Base-by-base conservation (phyloP, 1,284 basidiomycete genomes). In the Marasmius oreades region DNA sequence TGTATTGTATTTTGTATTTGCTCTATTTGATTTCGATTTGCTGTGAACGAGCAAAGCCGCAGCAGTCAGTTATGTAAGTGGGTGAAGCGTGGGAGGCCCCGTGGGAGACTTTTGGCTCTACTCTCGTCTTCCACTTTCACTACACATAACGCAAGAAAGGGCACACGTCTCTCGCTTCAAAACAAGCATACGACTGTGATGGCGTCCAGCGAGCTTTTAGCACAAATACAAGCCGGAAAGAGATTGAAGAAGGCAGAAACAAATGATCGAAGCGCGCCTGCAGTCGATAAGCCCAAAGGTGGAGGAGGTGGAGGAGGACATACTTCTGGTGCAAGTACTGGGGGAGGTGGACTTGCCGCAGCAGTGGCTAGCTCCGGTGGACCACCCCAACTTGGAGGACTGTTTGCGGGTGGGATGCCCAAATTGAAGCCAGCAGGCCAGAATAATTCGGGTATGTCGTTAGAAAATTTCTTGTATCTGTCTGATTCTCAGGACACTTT, bases 401-500 rank as follows among this genome's bases (percentile, higher is more conserved):
- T 96, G 5, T 95, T 96, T 66, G 92, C 93, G 39, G 92, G 92
- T 22, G 93, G 94, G 1, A 88, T 96, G 77, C 94, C 94, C 1
- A 93, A 92, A 67, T 69, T 96, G 64, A 95, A 89, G 74, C 85
- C 90, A 53, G 80, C 88, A 20, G 89, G 85, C 18, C 78, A 82
- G 58, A 77, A 64, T 55, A 81, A 75, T 69, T 66, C 76, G 60
- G 79, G 88, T 88, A 65, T 63, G 79, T 63, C 37, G 51, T 20
- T 47, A 16, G 51, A 36, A 55, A 57, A 51, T 42, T 61, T 50
- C 11, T 42, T 45, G 57, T 42, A 18, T 23, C 16, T 23, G n/a
- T 24, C 54, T 51, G 59, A 56, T 28, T 31, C 0, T 45, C 39
- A 31, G 26, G n/a, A 20, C 23, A 16, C 44, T 39, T n/a, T 31